phyloP scores from a whole-genome alignment of 2,329 filamentous ascomycete genomes.

The Fusarium burgessii region DNA sequence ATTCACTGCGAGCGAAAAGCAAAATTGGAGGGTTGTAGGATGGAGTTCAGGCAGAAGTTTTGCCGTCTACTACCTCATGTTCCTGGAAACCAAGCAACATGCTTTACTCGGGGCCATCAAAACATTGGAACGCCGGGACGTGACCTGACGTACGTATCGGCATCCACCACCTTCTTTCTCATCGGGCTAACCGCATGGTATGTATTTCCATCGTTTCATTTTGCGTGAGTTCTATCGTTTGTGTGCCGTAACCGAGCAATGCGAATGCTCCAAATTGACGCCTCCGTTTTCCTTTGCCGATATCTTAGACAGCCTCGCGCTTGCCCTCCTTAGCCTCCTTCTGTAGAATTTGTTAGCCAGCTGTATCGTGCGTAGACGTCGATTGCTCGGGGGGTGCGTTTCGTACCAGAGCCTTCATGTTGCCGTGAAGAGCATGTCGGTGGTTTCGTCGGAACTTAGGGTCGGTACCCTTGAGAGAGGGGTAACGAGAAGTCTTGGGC shows the following conservation, averaged over 20 bases:
- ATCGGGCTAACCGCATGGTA: conserved; percentile 39
- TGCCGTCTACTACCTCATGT: conserved; percentile 28
- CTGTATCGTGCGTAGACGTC: not conserved
- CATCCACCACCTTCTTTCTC: conserved; percentile 33
- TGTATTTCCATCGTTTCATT: conserved; percentile 45
- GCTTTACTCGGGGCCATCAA: conserved; percentile 39
- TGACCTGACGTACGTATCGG: conserved; percentile 20
- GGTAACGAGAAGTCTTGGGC: conserved; percentile 99
- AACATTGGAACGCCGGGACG: conserved; percentile 22
- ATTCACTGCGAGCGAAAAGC: conserved; percentile 1
- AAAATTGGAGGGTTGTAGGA: not conserved
- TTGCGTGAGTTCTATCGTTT: conserved; percentile 42
- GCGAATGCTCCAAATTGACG: conserved; percentile 43
- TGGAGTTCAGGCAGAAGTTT: conserved; percentile 28
- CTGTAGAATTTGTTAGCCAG: conserved; percentile 63
- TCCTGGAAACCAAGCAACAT: conserved; percentile 35
- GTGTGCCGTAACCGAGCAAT: conserved; percentile 39
- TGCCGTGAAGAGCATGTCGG: conserved; percentile 99
- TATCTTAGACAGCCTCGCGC: conserved; percentile 81
- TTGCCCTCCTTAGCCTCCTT: conserved; percentile 99
- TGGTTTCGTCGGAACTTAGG: conserved; percentile 99
- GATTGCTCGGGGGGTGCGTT: conserved; percentile 13
- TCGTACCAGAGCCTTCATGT: conserved; percentile 94
- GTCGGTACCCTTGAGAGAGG: conserved; percentile 97
- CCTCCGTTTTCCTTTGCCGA: conserved; percentile 30